Evolutionary conservation across 1,284 basidiomycete species (phyloP).

Genomic region (Fomitopsis schrenkii): DNA sequence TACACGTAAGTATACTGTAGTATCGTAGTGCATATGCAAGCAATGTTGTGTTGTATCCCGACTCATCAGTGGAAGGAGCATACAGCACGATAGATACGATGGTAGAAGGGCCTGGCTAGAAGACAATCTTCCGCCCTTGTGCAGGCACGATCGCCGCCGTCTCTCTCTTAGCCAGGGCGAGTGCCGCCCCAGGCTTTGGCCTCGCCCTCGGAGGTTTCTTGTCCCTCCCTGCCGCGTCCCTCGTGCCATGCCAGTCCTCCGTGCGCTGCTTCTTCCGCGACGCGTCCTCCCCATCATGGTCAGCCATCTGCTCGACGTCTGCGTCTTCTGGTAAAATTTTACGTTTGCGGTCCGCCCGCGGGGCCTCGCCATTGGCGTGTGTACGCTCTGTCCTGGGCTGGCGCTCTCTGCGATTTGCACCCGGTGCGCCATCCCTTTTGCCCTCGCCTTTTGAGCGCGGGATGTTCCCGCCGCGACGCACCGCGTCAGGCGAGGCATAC

Average conservation of each 20-base stretch:
- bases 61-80: too few relatives aligned
- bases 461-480: constrained; percentile 61
- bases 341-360: constrained; percentile 4
- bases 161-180: constrained; percentile 85
- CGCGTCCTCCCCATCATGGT: constrained; percentile 5
- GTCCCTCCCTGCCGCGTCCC: constrained; percentile 4
- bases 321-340: constrained; percentile 9
- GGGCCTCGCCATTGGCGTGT: constrained; percentile 6
- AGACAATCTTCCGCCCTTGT: constrained; percentile 82
- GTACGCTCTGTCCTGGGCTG: constrained; percentile 9
- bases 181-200: constrained; percentile 84
- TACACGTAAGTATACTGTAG: background rate
- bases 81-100: too few relatives aligned
- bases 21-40: background rate
- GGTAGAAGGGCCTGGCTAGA: constrained; percentile 30
- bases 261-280: constrained; percentile 14
- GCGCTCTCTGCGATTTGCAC: constrained; percentile 7
- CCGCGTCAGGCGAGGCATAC: constrained; percentile 83
- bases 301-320: constrained; percentile 1
- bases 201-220: constrained; percentile 32
- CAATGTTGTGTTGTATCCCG: background rate
- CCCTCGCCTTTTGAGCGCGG: constrained; percentile 26
- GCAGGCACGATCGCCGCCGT: constrained; percentile 79
- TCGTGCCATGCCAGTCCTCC: background rate
- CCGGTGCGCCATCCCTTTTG: constrained; percentile 5